phyloP scores from a whole-genome alignment of 1,284 basidiomycete species.

The Ganoderma resinaceum region DNA sequence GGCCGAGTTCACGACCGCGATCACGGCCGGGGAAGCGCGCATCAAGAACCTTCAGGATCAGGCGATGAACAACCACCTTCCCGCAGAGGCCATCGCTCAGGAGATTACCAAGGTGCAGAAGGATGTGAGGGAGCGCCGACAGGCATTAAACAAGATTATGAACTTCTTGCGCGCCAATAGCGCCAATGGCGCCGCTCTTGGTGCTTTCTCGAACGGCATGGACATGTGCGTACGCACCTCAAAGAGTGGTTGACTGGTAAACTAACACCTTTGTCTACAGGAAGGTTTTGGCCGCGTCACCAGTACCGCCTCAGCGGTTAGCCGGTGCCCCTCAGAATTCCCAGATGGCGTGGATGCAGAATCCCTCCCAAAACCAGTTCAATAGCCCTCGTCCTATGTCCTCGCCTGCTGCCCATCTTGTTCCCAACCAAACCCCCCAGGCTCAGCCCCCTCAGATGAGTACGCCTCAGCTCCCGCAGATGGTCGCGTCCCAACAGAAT shows the following conservation, averaged over 20 bases:
- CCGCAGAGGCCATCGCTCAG: slow-evolving; percentile 4
- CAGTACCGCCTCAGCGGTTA: slow-evolving; percentile 23
- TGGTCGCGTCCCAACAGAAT: slow-evolving; percentile 21
- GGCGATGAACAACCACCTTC: slow-evolving; percentile 6
- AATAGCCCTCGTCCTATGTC: slow-evolving; percentile 21
- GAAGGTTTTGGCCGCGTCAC: slow-evolving; percentile 21
- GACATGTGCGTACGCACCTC: slow-evolving; percentile 19
- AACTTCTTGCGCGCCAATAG: not conserved
- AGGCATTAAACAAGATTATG: slow-evolving; percentile 11
- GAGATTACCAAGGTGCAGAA: slow-evolving; percentile 25
- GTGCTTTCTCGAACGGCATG: slow-evolving; percentile 8
- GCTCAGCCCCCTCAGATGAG: slow-evolving; percentile 22
- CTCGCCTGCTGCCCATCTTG: slow-evolving; percentile 6
- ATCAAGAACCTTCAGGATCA: slow-evolving; percentile 18
- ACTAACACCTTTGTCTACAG: slow-evolving; percentile 6
- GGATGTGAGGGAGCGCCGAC: slow-evolving; percentile 15
- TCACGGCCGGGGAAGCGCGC: slow-evolving; percentile 17
- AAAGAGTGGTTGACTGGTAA: not conserved
- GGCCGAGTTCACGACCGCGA: slow-evolving; percentile 3
- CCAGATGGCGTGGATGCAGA: slow-evolving; percentile 29
- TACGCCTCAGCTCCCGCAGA: slow-evolving; percentile 31
- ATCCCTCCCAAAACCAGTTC: slow-evolving; percentile 20
- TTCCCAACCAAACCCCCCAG: slow-evolving; percentile 22
- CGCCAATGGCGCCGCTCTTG: not conserved
- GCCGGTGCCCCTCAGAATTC: slow-evolving; percentile 14